phyloP scores from a whole-genome alignment of 208 protist genomes.

The Trypanosoma platydactyli region DNA sequence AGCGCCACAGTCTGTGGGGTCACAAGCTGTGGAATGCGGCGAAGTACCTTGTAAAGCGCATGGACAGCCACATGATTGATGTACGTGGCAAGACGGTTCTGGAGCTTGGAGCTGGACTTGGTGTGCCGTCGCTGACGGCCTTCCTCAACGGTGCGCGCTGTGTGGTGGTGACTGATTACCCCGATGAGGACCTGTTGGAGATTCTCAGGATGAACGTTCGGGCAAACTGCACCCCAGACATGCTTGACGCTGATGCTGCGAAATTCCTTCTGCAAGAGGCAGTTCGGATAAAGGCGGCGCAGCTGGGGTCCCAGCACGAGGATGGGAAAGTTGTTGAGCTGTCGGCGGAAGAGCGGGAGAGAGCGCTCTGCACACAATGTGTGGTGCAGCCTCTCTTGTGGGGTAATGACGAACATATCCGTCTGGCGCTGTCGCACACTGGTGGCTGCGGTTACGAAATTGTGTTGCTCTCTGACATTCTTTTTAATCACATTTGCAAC shows the following conservation, averaged over 20 bases:
- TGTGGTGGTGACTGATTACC: conserved; percentile 85
- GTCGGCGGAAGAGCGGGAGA: conserved; percentile 6
- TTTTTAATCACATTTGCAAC: conserved; percentile 93
- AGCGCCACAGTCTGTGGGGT: conserved; percentile 87
- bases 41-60: conserved; percentile 87
- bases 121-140: conserved; percentile 70
- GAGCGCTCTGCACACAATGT: conserved; percentile 30
- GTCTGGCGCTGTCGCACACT: conserved; percentile 57
- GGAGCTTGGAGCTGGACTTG: conserved; percentile 87
- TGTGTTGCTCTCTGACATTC: conserved; percentile 88
- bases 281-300: neutral
- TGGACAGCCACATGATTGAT: conserved; percentile 73
- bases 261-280: conserved; percentile 26
- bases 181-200: conserved; percentile 70
- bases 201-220: conserved; percentile 75
- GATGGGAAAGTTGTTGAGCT: conserved; percentile 6
- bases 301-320: neutral
- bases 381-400: conserved; percentile 79
- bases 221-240: conserved; percentile 55
- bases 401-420: conserved; percentile 78
- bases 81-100: conserved; percentile 72
- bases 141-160: conserved; percentile 69
- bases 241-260: conserved; percentile 49
- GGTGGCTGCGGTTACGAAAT: conserved; percentile 70
- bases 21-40: conserved; percentile 89